Base-by-base conservation (phyloP, 352 stramenopile species). In the Phytophthora hibernalis region DNA sequence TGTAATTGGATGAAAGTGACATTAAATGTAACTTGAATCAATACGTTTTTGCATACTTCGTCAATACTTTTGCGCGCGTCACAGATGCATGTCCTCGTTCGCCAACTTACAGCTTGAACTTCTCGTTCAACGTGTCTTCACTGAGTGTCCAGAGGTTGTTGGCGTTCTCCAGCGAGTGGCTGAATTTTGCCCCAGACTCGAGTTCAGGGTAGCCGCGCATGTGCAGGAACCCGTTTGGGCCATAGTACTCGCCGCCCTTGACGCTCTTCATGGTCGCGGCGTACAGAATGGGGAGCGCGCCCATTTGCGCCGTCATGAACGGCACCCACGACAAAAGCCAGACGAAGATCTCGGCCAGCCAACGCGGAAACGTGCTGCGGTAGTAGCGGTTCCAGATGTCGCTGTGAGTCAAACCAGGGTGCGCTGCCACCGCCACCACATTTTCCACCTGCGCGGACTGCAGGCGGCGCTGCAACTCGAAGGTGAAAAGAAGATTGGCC, bases 401-500 rank as follows among this genome's bases (percentile, higher is more conserved):
- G 43, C 69, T 89, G 52, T 82, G 63, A 11, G 76, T 77, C 35
- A 81, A 59, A 9, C 82, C 82, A 1, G 82, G 82, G 47, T 91
- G 82, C 11, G 69, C 75, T 3, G 76, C 79, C 16, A 91, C 76
- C n/a, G 71, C 64, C 30, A 80, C 62, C 47, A 91, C 69, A 51
- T 82, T 82, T 40, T 65, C 54, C 42, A 79, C 58, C 24, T 77
- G 63, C 10, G 54, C 51, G 11, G 64, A 67, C 13, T 60, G 40
- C 12, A 90, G 31, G 0, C 81, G 77, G 9, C 80, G 79, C 16
- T 83, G 68, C 12, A 92, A 60, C 49, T 92, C 83, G 56, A 76
- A 86, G 21, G 76, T 89, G 57, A 92, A 92, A 10, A 92, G 59
- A 54, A 90, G 21, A 40, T 86, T 89, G 11, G 69, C 59, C 51